Evolutionary conservation across 768 basidiomycete species (phyloP), one percentile per base, ranked within the genome.

Genomic region (Kwoniella mangroviensis): DNA sequence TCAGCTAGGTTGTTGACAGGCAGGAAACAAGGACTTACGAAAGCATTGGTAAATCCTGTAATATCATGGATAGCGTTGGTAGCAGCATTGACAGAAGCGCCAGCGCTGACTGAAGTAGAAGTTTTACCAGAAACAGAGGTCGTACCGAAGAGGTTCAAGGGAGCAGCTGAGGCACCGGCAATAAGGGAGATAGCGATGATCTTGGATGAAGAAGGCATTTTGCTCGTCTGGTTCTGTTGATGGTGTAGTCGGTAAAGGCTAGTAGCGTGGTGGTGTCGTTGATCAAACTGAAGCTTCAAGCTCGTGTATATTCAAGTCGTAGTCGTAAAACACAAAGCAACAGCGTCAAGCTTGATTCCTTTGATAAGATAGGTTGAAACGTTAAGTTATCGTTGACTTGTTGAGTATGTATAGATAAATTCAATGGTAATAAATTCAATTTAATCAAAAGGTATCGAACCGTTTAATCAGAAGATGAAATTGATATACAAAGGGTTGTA

Each of bases 131-230:
- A 59, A 53, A 54, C 67, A 26, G 55, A 57, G 26, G 65, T 24
- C 5, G 43, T 26, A n/a, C 68, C 67, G 26, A 68, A 58, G 41
- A 69, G 43, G 62, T 63, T 63, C 41, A 69, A 55, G 3, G 68
- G 68, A 17, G 68, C 68, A 21, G 68, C 68, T 9, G 61, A 43
- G 9, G 68, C 62, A 58, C 68, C 68, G 61, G 68, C 68, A 41
- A 69, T 53, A 43, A 69, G 68, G 45, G 68, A 69, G 26, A 69
- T 61, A 41, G 68, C 68, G 56, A 69, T 56, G 56, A 69, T 63
- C 28, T 63, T 57, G 41, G 28, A 56, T 24, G 68, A 63, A 34
- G 68, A 60, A 60, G 68, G 68, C 68, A 69, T 69, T 34, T 54
- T 69, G 68, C n/a, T 34, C 58, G 53, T 45, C 28, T 34, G 63